A percentile compares a stretch with the other conserved stretches of the same genome.
These are phyloP conservation scores for Picea sitchensis DNA, from an alignment of 75 land plant genomes.

Conservation along the genomic window DNA sequence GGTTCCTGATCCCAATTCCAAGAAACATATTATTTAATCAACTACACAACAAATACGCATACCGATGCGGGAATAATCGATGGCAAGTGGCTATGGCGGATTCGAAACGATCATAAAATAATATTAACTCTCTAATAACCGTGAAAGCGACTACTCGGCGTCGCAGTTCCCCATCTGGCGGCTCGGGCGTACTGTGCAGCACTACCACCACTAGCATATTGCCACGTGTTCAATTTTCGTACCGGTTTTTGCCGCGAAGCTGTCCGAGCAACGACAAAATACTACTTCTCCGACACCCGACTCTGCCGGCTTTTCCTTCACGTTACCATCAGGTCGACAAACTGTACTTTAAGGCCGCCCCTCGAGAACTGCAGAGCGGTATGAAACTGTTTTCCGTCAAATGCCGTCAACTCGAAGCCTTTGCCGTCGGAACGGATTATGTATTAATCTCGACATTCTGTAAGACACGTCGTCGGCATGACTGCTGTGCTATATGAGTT, in stretches of 20 bases:
- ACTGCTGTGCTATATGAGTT: no score
- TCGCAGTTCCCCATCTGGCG: constrained; percentile 8
- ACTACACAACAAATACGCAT: no score
- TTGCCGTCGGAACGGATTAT: no score
- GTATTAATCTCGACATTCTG: no score
- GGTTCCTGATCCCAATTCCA: no score
- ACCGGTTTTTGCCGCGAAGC: neutral
- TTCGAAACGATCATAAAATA: neutral
- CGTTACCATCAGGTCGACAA: neutral
- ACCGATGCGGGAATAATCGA: no score
- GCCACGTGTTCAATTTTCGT: neutral
- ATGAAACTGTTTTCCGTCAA: neutral
- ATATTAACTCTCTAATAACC: neutral
- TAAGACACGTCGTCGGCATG: no score
- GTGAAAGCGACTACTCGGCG: constrained; percentile 1
- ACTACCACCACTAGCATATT: neutral
- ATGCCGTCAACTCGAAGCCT: no score
- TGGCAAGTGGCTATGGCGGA: neutral
- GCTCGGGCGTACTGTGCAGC: neutral
- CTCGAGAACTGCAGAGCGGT: neutral
- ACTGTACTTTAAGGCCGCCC: neutral
- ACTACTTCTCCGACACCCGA: no score
- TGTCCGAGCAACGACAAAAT: no score
- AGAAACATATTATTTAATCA: no score
- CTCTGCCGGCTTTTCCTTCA: neutral